Percentiles rank a stretch among this genome's conserved stretches.
Evolutionary conservation across 1,284 basidiomycete genomes (phyloP).

Genomic region (Leccinum pallidistipes): DNA sequence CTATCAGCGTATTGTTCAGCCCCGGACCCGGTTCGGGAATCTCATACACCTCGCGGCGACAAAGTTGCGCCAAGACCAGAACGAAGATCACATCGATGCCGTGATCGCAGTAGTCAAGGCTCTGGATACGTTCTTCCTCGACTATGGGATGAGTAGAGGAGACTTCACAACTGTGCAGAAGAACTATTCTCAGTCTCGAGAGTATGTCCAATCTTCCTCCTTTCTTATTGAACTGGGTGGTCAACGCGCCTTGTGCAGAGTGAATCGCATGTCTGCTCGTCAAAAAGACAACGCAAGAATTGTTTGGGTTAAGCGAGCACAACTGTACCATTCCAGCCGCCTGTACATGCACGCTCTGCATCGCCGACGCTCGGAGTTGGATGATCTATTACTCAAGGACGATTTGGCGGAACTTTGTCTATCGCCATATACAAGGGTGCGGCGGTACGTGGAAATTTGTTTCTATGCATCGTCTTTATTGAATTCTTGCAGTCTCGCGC

Average conservation of each 20-base stretch:
- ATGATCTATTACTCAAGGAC: conserved; percentile 71
- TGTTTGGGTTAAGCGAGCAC: conserved; percentile 79
- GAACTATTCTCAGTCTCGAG: conserved; percentile 64
- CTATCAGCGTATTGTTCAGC: conserved; percentile 63
- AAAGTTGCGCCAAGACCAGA: conserved; percentile 55
- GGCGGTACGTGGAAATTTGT: conserved; percentile 49
- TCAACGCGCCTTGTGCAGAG: conserved; percentile 37
- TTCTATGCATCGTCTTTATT: not conserved
- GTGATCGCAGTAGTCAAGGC: conserved; percentile 70
- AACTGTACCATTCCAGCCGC: conserved; percentile 71
- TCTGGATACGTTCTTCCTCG: conserved; percentile 74
- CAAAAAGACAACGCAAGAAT: conserved; percentile 77
- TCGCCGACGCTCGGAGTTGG: conserved; percentile 76
- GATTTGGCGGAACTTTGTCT: conserved; percentile 85
- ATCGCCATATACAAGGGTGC: conserved; percentile 80
- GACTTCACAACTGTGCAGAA: conserved; percentile 67
- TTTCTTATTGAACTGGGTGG: not conserved
- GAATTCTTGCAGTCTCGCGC: conserved; percentile 59
- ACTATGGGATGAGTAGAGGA: conserved; percentile 65
- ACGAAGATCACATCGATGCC: conserved; percentile 90
- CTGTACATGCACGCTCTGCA: conserved; percentile 81
- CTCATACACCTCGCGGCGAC: conserved; percentile 65
- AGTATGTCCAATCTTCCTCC: conserved; percentile 47
- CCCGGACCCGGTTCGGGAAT: conserved; percentile 70
- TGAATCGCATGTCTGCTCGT: conserved; percentile 66